These are phyloP conservation scores for Lathyrus sativus DNA, from an alignment of 306 rosid species.

Conservation along the genomic window DNA sequence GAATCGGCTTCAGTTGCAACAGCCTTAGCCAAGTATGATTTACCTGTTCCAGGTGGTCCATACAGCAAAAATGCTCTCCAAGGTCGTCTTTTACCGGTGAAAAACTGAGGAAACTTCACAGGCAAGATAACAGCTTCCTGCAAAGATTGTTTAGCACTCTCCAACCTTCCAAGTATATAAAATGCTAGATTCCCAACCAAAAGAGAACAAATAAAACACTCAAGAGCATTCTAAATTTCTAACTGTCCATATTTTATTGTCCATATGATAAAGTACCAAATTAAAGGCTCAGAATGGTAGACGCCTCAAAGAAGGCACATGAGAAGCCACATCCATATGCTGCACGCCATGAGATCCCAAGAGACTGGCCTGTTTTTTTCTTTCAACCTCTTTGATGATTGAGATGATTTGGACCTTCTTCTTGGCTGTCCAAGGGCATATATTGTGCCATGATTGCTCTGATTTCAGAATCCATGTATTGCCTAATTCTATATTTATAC, in stretches of 20 bases:
- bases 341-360: slow-evolving; percentile 38
- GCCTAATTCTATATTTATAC: slow-evolving; percentile 91
- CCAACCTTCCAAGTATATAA: slow-evolving; percentile 1
- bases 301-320: slow-evolving; percentile 35
- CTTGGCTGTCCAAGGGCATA: slow-evolving; percentile 96
- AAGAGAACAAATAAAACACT: no score
- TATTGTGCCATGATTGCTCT: slow-evolving; percentile 97
- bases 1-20: no score
- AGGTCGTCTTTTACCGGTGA: no score
- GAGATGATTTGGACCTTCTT: slow-evolving; percentile 69
- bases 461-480: slow-evolving; percentile 95
- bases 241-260: slow-evolving; percentile 36
- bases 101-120: no score
- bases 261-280: slow-evolving; percentile 39
- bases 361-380: slow-evolving; percentile 7
- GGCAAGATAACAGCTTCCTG: no score
- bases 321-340: slow-evolving; percentile 42
- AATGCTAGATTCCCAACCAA: no score
- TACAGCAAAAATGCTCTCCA: no score
- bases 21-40: no score
- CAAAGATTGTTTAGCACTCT: no score
- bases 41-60: no score
- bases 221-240: slow-evolving; percentile 32
- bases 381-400: slow-evolving; percentile 55
- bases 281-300: slow-evolving; percentile 43